Percentiles rank a stretch among this genome's conserved stretches.
Evolutionary conservation across 2,329 filamentous ascomycete genomes (phyloP).

Genomic region (Leptographium lundbergii): DNA sequence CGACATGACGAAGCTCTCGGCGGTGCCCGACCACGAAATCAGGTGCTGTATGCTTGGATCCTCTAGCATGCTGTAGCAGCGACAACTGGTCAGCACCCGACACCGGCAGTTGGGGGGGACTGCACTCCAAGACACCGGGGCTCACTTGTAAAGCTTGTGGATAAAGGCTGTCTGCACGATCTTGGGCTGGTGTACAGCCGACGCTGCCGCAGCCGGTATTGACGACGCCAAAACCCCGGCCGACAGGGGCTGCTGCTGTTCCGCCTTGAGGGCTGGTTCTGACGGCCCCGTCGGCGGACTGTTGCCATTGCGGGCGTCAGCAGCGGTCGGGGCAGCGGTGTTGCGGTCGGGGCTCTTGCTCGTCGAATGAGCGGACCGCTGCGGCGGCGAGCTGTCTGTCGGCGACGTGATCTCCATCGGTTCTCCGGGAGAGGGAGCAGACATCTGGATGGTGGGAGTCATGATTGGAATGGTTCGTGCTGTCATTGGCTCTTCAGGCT

Average conservation of each 20-base stretch:
- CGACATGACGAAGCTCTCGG: slow-evolving; percentile 98
- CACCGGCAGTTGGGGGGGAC: background rate
- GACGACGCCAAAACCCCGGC: slow-evolving; percentile 23
- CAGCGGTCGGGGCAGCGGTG: slow-evolving; percentile 2
- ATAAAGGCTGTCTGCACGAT: slow-evolving; percentile 98
- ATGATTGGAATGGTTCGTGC: slow-evolving; percentile 45
- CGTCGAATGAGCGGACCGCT: slow-evolving; percentile 22
- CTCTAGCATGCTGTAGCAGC: slow-evolving; percentile 73
- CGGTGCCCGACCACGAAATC: slow-evolving; percentile 88
- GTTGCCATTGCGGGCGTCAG: slow-evolving; percentile 18
- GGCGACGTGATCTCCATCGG: slow-evolving; percentile 51
- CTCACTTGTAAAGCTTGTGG: slow-evolving; percentile 96
- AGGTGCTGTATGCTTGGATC: slow-evolving; percentile 86
- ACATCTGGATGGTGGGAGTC: slow-evolving; percentile 44
- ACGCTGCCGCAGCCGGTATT: slow-evolving; percentile 39
- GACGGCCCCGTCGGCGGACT: slow-evolving; percentile 5
- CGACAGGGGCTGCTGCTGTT: slow-evolving; percentile 22
- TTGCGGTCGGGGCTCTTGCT: slow-evolving; percentile 26
- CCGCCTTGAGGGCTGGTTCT: slow-evolving; percentile 17
- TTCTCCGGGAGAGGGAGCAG: slow-evolving; percentile 42
- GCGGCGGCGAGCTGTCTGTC: slow-evolving; percentile 30
- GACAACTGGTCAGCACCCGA: background rate
- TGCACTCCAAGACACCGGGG: background rate
- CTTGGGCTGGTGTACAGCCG: slow-evolving; percentile 83
- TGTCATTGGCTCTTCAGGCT: slow-evolving; percentile 32